These are phyloP conservation scores for Oropetium thomaeum DNA, from an alignment of 176 grass and related monocot genomes.

Conservation along the genomic window DNA sequence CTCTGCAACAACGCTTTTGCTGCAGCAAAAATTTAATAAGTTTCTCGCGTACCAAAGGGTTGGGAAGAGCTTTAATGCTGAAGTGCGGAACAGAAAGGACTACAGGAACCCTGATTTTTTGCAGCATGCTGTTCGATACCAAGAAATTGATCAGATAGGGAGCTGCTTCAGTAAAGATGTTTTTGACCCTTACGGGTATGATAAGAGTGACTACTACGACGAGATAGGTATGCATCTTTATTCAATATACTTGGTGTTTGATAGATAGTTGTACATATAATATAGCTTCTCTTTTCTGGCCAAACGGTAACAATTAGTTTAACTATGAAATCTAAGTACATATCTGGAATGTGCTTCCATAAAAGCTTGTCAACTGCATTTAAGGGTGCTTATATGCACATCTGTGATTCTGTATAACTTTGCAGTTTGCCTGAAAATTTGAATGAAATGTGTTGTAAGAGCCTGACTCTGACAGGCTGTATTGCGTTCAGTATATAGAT, in stretches of 20 bases:
- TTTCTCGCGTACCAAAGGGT: slow-evolving; percentile 69
- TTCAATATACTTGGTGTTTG: slow-evolving; percentile 14
- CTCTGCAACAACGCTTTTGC: slow-evolving; percentile 16
- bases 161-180: slow-evolving; percentile 94
- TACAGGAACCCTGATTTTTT: slow-evolving; percentile 95
- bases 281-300: background rate
- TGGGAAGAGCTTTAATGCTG: slow-evolving; percentile 95
- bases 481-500: background rate
- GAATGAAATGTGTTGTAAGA: background rate
- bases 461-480: background rate
- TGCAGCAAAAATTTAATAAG: slow-evolving; percentile 80
- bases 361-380: background rate
- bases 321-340: background rate
- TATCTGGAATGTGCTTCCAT: background rate
- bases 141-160: slow-evolving; percentile 96
- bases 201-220: slow-evolving; percentile 84
- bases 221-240: slow-evolving; percentile 62
- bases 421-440: background rate
- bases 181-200: slow-evolving; percentile 82
- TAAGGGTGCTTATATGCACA: background rate
- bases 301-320: background rate
- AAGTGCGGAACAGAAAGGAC: slow-evolving; percentile 93
- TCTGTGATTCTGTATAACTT: background rate
- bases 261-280: background rate
- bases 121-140: slow-evolving; percentile 97